These are phyloP conservation scores for Babesia bovis DNA, from an alignment of 169 alveolate species.

Conservation along the genomic window DNA sequence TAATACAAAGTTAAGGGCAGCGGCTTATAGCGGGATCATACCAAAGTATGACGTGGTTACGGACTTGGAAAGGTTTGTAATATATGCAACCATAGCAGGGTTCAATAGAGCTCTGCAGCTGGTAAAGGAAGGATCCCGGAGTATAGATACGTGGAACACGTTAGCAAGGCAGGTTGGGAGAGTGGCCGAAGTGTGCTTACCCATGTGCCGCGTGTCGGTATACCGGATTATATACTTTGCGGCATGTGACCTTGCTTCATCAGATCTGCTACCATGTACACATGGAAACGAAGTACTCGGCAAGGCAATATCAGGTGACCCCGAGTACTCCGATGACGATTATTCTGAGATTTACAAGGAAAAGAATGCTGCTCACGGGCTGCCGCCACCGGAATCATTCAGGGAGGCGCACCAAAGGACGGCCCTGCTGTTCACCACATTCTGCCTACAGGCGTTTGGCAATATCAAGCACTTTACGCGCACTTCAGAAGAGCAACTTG, in stretches of 20 bases:
- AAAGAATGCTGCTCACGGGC: constrained; percentile 12
- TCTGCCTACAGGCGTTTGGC: constrained; percentile 47
- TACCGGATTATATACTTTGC: constrained; percentile 40
- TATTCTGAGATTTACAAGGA: constrained; percentile 24
- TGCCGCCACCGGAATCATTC: constrained; percentile 17
- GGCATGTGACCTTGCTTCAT: constrained; percentile 45
- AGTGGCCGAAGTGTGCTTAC: constrained; percentile 38
- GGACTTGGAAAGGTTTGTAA: constrained; percentile 9
- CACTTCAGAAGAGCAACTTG: constrained; percentile 10
- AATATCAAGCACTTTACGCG: constrained; percentile 28
- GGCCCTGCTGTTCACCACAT: constrained; percentile 46
- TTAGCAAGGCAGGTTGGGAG: constrained; percentile 22
- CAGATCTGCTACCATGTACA: constrained; percentile 38
- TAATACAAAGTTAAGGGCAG: background rate
- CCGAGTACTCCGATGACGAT: constrained; percentile 24
- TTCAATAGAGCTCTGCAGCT: constrained; percentile 15
- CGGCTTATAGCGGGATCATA: constrained; percentile 27
- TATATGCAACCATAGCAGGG: constrained; percentile 12
- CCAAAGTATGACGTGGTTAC: constrained; percentile 13
- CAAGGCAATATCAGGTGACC: constrained; percentile 34
- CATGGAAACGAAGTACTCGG: constrained; percentile 56
- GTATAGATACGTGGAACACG: constrained; percentile 21
- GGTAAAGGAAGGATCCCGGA: constrained; percentile 8
- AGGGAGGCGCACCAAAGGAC: constrained; percentile 5
- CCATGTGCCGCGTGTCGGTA: constrained; percentile 45